These are phyloP conservation scores for Nepenthes mirabilis DNA, from an alignment of 148 eudicot genomes.

Conservation along the genomic window DNA sequence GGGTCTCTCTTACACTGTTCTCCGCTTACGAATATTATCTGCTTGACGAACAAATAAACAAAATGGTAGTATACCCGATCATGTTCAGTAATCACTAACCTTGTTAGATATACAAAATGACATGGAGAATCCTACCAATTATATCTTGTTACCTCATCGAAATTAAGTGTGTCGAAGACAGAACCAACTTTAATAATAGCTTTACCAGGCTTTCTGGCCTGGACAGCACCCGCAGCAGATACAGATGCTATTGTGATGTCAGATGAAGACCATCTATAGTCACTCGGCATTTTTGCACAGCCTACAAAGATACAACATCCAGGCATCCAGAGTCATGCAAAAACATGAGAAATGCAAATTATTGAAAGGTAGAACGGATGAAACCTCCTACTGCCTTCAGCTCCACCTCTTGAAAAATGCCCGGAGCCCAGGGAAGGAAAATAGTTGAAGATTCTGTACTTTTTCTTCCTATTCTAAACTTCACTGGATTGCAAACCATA, in stretches of 20 bases:
- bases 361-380: slow-evolving; percentile 4
- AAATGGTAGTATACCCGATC: too few species aligned
- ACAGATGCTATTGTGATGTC: slow-evolving; percentile 50
- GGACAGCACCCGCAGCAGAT: slow-evolving; percentile 67
- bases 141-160: slow-evolving; percentile 44
- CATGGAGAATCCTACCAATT: background rate
- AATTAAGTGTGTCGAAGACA: slow-evolving; percentile 58
- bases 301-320: slow-evolving; percentile 26
- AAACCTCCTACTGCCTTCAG: slow-evolving; percentile 67
- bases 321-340: slow-evolving; percentile 6
- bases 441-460: slow-evolving; percentile 25
- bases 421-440: slow-evolving; percentile 79
- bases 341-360: slow-evolving; percentile 3
- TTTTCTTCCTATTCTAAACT: slow-evolving; percentile 22
- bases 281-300: slow-evolving; percentile 59
- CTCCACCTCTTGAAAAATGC: slow-evolving; percentile 66
- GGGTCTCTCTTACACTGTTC: too few species aligned
- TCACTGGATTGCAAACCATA: slow-evolving; percentile 68
- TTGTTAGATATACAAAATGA: background rate
- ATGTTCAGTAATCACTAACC: too few species aligned
- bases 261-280: slow-evolving; percentile 82
- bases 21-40: too few species aligned
- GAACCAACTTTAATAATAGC: slow-evolving; percentile 64
- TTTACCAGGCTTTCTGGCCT: slow-evolving; percentile 80
- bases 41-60: too few species aligned